A percentile compares a stretch with the other conserved stretches of the same genome.
phyloP scores from a whole-genome alignment of 2,329 filamentous ascomycete genomes.

The Didymosphaeria variabile region DNA sequence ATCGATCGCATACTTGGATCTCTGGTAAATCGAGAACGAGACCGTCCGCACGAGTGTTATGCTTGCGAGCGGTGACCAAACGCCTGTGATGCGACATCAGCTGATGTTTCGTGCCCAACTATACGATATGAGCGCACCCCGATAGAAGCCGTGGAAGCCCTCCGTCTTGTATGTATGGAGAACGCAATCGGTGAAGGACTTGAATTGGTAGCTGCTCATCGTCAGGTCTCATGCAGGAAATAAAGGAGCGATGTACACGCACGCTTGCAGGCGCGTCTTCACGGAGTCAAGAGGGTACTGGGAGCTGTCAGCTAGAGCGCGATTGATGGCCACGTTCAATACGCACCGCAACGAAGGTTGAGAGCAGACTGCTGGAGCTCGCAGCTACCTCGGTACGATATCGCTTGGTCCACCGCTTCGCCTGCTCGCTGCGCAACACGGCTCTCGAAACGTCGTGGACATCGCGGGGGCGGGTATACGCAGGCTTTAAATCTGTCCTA shows the following conservation, averaged over 20 bases:
- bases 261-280: slow-evolving; percentile 87
- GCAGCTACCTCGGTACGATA: slow-evolving; percentile 85
- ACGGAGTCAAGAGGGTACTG: slow-evolving; percentile 86
- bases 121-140: slow-evolving; percentile 55
- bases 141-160: slow-evolving; percentile 61
- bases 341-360: slow-evolving; percentile 74
- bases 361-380: slow-evolving; percentile 78
- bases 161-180: slow-evolving; percentile 73
- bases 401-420: slow-evolving; percentile 71
- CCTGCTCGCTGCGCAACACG: slow-evolving; percentile 51
- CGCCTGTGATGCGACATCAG: slow-evolving; percentile 58
- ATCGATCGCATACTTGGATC: slow-evolving; percentile 77
- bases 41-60: slow-evolving; percentile 80
- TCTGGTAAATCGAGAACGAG: slow-evolving; percentile 82
- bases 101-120: slow-evolving; percentile 15
- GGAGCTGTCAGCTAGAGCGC: slow-evolving; percentile 29
- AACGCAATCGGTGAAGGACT: slow-evolving; percentile 77
- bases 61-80: slow-evolving; percentile 80
- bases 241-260: slow-evolving; percentile 26
- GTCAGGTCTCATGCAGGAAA: slow-evolving; percentile 26
- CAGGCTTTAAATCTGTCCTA: slow-evolving; percentile 32
- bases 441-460: slow-evolving; percentile 46
- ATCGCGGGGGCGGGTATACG: slow-evolving; percentile 48
- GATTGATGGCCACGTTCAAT: neutral
- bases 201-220: slow-evolving; percentile 69